Percentiles rank a stretch among this genome's conserved stretches.
These are phyloP conservation scores for Acorus gramineus DNA, from an alignment of 106 monocot species.

Conservation along the genomic window DNA sequence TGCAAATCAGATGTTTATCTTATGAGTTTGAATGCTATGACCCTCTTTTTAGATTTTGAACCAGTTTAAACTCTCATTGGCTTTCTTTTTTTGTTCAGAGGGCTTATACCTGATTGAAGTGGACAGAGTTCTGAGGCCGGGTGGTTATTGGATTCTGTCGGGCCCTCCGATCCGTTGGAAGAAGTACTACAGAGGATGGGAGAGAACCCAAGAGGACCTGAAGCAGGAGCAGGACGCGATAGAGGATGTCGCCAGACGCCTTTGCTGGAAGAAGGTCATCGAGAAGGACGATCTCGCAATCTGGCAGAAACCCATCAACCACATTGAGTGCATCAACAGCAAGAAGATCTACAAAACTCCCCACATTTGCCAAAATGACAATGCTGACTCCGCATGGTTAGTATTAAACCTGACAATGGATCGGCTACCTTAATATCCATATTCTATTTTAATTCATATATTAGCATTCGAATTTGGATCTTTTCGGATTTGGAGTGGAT, in stretches of 20 bases:
- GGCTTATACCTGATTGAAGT: conserved; percentile 5
- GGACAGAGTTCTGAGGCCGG: conserved; percentile 6
- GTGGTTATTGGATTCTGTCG: conserved; percentile 8
- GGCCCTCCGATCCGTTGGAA: conserved; percentile 8
- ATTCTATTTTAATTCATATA: no score
- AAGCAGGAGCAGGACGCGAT: conserved; percentile 4
- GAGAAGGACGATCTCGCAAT: conserved; percentile 5
- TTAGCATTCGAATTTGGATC: no score
- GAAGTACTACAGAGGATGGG: neutral
- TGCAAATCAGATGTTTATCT: no score
- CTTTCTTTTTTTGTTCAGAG: neutral
- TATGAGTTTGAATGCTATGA: no score
- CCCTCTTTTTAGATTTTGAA: no score
- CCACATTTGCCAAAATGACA: neutral
- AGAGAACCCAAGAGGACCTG: conserved; percentile 3
- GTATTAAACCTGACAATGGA: no score
- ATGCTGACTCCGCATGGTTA: no score
- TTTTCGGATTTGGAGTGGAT: no score
- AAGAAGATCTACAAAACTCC: neutral
- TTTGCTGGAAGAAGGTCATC: conserved; percentile 6
- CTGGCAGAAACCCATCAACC: conserved; percentile 5
- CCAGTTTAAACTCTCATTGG: no score
- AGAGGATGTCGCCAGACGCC: neutral
- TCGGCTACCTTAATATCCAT: no score
- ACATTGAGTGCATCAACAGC: conserved; percentile 4